Base-by-base conservation (phyloP, 1,284 basidiomycete species). In the Austroboletus niveus region DNA sequence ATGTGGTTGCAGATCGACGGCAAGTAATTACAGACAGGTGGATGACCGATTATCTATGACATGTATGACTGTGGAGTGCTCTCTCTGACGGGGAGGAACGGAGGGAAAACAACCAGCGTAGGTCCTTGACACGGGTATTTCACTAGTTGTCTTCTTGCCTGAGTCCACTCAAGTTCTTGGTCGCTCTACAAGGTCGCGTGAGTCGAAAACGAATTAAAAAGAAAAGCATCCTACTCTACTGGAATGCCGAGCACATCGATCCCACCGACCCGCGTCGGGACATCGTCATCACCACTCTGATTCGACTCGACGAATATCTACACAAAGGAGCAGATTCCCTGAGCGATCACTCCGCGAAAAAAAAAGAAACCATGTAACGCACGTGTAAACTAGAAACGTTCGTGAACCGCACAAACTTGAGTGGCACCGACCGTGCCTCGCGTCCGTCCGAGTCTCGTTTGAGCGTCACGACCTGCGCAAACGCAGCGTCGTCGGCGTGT, bases 401-500 rank as follows among this genome's bases (percentile, higher is more conserved):
- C 72, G 92, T 91, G 70, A 94, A 93, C 45, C 86, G 77, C 22
- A 93, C 91, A 60, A 80, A 89, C 51, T 85, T 77, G 62, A 94
- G 70, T 10, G 78, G 67, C 35, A 92, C 74, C 42, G 71, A 76
- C 42, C 79, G 79, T 17, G 86, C 88, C 51, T 78, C 74, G 49
- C 56, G 66, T n/a, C 82, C 75, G 55, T 81, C 76, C 27, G 78
- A 76, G 51, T 75, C 71, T 22, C 71, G 65, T 27, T 27, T 5
- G 30, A 89, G 64, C 46, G 77, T 73, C 15, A 89, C 59, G 10
- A 80, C 69, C 62, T 88, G 84, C 15, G 82, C 77, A 17, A 77
- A 76, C 36, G 72, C 68, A 1, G 73, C 71, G 54, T 84, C 80
- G 43, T 64, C 58, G 8, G 73, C 74, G 50, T 78, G 74, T 54